These are phyloP conservation scores for Volvariella surrecta DNA, from an alignment of 1,284 basidiomycete species.

Conservation along the genomic window DNA sequence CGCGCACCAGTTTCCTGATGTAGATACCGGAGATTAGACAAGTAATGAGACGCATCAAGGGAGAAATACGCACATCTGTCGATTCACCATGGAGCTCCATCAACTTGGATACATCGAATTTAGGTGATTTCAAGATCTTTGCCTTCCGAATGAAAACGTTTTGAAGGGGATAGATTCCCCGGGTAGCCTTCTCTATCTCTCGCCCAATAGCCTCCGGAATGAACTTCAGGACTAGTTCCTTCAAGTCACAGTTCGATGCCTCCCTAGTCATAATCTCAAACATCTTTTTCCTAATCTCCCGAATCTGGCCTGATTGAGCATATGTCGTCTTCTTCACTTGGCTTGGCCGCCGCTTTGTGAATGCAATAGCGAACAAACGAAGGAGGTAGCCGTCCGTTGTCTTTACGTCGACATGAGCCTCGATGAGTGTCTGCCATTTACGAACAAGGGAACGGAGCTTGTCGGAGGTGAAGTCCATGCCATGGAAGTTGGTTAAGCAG, in stretches of 20 bases:
- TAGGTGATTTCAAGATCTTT: slow-evolving; percentile 96
- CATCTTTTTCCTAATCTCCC: slow-evolving; percentile 99
- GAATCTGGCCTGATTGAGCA: slow-evolving; percentile 91
- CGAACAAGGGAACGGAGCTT: slow-evolving; percentile 99
- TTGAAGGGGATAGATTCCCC: slow-evolving; percentile 96
- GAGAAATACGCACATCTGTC: slow-evolving; percentile 64
- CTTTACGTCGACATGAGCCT: slow-evolving; percentile 98
- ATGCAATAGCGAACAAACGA: slow-evolving; percentile 97
- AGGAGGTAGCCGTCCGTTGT: slow-evolving; percentile 99
- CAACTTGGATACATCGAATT: slow-evolving; percentile 93
- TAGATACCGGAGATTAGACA: slow-evolving; percentile 9
- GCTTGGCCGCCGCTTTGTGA: slow-evolving; percentile 94
- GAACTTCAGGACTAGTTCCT: slow-evolving; percentile 98
- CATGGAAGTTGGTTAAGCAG: slow-evolving; percentile 99
- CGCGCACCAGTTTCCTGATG: slow-evolving; percentile 81
- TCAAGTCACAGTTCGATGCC: slow-evolving; percentile 92
- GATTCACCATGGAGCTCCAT: slow-evolving; percentile 95
- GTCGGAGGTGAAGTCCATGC: slow-evolving; percentile 99
- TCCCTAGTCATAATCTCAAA: slow-evolving; percentile 99
- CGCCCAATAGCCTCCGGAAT: slow-evolving; percentile 98
- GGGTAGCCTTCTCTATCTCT: slow-evolving; percentile 98
- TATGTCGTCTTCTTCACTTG: slow-evolving; percentile 99
- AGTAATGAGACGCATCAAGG: background rate
- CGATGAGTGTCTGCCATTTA: slow-evolving; percentile 99
- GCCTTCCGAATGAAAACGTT: slow-evolving; percentile 98